Percentiles rank a stretch among this genome's conserved stretches.
phyloP scores from a whole-genome alignment of 2,329 filamentous ascomycete genomes.

The Monosporascus sp. region DNA sequence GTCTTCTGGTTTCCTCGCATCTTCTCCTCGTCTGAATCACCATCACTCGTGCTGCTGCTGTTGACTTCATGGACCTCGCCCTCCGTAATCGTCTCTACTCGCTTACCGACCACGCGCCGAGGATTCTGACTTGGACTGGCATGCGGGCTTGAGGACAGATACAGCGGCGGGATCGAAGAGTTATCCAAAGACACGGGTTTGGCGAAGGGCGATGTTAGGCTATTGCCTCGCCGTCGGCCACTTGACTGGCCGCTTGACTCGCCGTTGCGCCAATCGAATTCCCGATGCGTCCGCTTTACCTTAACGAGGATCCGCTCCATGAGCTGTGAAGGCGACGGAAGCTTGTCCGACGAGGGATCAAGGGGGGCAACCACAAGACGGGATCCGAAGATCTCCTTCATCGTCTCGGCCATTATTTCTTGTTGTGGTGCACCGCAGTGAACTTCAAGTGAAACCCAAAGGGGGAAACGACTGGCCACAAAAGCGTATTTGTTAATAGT shows the following conservation, averaged over 20 bases:
- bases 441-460: constrained; percentile 94
- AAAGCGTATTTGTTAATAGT: constrained; percentile 96
- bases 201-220: constrained; percentile 72
- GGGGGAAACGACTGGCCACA: constrained; percentile 74
- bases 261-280: constrained; percentile 40
- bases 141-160: constrained; percentile 50
- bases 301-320: constrained; percentile 85
- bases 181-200: constrained; percentile 60
- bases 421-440: constrained; percentile 86
- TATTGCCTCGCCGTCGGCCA: constrained; percentile 57
- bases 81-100: constrained; percentile 54
- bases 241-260: constrained; percentile 40
- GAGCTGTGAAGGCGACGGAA: constrained; percentile 84
- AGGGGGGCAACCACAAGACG: constrained; percentile 73
- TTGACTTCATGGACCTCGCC: constrained; percentile 49
- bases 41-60: constrained; percentile 70
- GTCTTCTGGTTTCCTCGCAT: constrained; percentile 53
- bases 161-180: constrained; percentile 44
- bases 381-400: constrained; percentile 78
- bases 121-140: constrained; percentile 47
- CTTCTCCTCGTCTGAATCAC: constrained; percentile 63
- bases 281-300: constrained; percentile 73
- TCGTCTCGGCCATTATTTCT: constrained; percentile 80
- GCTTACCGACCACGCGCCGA: constrained; percentile 45
- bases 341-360: constrained; percentile 58